These are phyloP conservation scores for Yamadazyma buinensis DNA, from an alignment of 1,139 yeast genomes.

Conservation along the genomic window DNA sequence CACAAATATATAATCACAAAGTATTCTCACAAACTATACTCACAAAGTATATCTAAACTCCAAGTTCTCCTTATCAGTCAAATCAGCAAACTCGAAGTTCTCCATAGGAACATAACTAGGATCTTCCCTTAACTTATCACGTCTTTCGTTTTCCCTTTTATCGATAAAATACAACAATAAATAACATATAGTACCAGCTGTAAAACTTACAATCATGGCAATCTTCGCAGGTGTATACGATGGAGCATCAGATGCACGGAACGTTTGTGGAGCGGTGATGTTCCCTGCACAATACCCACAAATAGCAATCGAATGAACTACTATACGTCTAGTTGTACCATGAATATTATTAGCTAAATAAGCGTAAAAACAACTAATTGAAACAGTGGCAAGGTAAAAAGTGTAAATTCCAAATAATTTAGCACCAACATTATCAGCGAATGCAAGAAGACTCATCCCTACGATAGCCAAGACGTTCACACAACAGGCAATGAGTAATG, in stretches of 20 bases:
- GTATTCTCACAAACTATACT: too few species aligned
- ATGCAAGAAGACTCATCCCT: slow-evolving; percentile 47
- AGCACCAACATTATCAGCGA: slow-evolving; percentile 23
- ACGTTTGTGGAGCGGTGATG: slow-evolving; percentile 68
- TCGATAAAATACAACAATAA: slow-evolving; percentile 5
- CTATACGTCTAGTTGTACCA: slow-evolving; percentile 19
- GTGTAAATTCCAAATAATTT: slow-evolving; percentile 7
- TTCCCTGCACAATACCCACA: slow-evolving; percentile 66
- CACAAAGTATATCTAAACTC: slow-evolving; percentile 8
- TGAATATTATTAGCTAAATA: slow-evolving; percentile 15
- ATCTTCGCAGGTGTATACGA: slow-evolving; percentile 43
- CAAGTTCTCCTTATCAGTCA: slow-evolving; percentile 60
- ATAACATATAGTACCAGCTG: slow-evolving; percentile 8
- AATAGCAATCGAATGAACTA: slow-evolving; percentile 25
- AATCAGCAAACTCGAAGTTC: slow-evolving; percentile 55
- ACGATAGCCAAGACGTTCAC: slow-evolving; percentile 16
- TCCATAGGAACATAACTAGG: slow-evolving; percentile 8
- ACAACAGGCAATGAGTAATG: slow-evolving; percentile 27
- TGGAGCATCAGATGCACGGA: slow-evolving; percentile 51
- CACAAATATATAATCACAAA: too few species aligned
- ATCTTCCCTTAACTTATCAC: slow-evolving; percentile 6
- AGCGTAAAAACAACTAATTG: slow-evolving; percentile 7
- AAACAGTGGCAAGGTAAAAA: slow-evolving; percentile 7
- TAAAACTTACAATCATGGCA: slow-evolving; percentile 13
- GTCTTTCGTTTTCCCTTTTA: slow-evolving; percentile 8